Conservation (phyloP, 2,329 filamentous ascomycete genomes). For the Paecilomyces sp. region DNA sequence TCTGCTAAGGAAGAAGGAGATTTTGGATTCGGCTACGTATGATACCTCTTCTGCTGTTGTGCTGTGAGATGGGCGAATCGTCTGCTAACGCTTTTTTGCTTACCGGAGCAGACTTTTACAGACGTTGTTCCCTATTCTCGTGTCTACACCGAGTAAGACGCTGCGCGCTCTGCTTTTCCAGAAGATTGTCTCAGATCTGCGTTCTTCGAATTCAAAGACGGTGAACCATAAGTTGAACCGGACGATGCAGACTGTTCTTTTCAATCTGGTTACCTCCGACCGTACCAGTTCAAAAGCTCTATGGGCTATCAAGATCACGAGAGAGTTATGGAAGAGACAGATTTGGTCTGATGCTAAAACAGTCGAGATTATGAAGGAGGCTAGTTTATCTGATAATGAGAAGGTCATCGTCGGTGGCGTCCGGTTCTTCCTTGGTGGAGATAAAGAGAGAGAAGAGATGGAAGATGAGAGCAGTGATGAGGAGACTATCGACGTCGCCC, state of each 20-base stretch:
- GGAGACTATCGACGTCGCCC: slow-evolving; percentile 65
- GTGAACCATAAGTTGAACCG: slow-evolving; percentile 91
- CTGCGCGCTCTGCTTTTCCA: slow-evolving; percentile 75
- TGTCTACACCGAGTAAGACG: slow-evolving; percentile 86
- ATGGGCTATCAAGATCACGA: slow-evolving; percentile 92
- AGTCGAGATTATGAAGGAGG: slow-evolving; percentile 98
- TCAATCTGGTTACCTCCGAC: slow-evolving; percentile 84
- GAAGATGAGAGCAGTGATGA: slow-evolving; percentile 86
- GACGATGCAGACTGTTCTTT: slow-evolving; percentile 86
- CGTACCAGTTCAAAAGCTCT: slow-evolving; percentile 76
- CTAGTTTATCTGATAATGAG: slow-evolving; percentile 78
- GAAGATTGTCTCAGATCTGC: slow-evolving; percentile 86
- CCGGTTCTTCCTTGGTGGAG: slow-evolving; percentile 90
- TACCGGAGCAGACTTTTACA: slow-evolving; percentile 56
- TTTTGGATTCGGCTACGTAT: slow-evolving; percentile 71
- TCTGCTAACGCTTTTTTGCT: background rate
- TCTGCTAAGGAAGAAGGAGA: slow-evolving; percentile 80
- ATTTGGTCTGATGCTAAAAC: slow-evolving; percentile 92
- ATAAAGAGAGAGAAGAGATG: slow-evolving; percentile 89
- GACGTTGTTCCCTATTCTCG: slow-evolving; percentile 87
- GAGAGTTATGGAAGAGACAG: slow-evolving; percentile 93
- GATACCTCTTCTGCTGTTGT: slow-evolving; percentile 6
- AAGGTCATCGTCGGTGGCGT: slow-evolving; percentile 86
- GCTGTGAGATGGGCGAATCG: background rate
- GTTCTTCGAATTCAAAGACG: slow-evolving; percentile 76